Evolutionary conservation across 306 rosid species (phyloP).

Genomic region (Trifolium subterraneum): DNA sequence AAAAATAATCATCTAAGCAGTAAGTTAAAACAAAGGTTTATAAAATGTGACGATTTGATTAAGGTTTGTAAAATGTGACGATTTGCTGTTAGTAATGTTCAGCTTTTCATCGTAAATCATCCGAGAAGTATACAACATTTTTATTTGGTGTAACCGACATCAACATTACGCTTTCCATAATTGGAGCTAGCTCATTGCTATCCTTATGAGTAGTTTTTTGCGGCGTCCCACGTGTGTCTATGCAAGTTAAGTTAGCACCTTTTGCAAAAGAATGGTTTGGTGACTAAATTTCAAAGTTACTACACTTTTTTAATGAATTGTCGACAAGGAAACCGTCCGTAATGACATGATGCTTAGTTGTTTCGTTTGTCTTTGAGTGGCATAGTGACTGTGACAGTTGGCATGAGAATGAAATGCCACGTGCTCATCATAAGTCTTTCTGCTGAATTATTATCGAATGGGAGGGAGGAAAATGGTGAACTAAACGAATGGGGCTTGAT

Average conservation of each 20-base stretch:
- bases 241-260: neutral
- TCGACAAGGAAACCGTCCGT: neutral
- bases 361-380: slow-evolving; percentile 19
- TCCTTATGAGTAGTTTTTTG: neutral
- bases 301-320: neutral
- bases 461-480: neutral
- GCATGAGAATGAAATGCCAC: slow-evolving; percentile 6
- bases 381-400: neutral
- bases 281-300: too few species aligned
- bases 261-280: neutral
- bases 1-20: neutral
- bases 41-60: neutral
- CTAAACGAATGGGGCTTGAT: neutral
- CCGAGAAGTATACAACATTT: too few species aligned
- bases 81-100: neutral
- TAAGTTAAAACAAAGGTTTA: neutral
- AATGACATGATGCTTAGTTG: slow-evolving; percentile 32
- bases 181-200: neutral
- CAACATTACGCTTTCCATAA: neutral
- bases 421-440: slow-evolving; percentile 31
- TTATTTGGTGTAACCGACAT: neutral
- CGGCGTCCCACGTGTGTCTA: neutral
- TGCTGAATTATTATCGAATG: neutral
- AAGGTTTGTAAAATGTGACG: neutral
- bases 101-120: neutral